Base-by-base conservation (phyloP, 257 asterid species). In the Leptodermis oblonga region DNA sequence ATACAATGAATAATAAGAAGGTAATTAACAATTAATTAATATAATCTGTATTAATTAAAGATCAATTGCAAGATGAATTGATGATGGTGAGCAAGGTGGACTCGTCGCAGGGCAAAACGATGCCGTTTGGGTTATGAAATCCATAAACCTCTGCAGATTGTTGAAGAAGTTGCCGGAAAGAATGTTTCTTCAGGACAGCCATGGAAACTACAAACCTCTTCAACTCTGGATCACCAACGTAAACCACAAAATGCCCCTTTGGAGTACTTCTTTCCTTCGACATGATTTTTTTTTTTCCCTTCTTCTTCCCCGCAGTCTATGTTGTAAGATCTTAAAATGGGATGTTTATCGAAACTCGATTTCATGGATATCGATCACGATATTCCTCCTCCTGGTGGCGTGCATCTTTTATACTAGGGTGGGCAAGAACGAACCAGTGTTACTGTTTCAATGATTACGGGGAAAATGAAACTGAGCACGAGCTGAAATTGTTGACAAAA, bases 221-320 rank as follows among this genome's bases (percentile, higher is more conserved):
- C 79, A 46, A 13, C 9, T 81, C 83, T 2, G 65, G 80, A 0
- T n/a, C n/a, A n/a, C 95, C 96, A 5, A 85, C 95, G 11, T 89
- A 89, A 26, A 87, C 88, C 62, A 74, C 96, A 13, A 89, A 85
- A 49, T 85, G 86, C 74, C 96, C 89, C 71, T 77, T 89, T 41
- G 87, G 87, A 7, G 92, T 69, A 59, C 22, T 8, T 37, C 52
- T 49, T 31, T 22, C 33, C 53, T 62, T 73, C 3, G 41, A 69
- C 87, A 76, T 12, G 56, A n/a, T 81, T 15, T n/a, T n/a, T n/a
- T n/a, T n/a, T n/a, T n/a, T n/a, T n/a, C n/a, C n/a, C n/a, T n/a
- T n/a, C n/a, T n/a, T n/a, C n/a, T n/a, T 72, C n/a, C 6, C 43
- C 1, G 12, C 10, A 61, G 6, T 52, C 59, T 22, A 52, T 52